These are phyloP conservation scores for Picochlorum sp. DNA, from an alignment of 139 green algal species.

Conservation along the genomic window DNA sequence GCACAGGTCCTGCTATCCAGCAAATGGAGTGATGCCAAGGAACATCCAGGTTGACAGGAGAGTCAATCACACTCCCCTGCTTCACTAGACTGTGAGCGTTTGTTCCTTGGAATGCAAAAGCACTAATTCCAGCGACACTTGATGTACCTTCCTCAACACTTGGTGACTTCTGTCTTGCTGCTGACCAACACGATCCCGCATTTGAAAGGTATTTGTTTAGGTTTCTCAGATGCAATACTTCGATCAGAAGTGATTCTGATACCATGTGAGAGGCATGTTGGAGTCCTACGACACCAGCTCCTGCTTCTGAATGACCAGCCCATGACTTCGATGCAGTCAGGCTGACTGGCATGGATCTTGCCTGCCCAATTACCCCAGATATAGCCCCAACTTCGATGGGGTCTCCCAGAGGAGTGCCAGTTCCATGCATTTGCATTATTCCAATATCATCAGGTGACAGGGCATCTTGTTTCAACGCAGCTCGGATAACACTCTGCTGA, in stretches of 20 bases:
- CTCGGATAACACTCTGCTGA: constrained; percentile 39
- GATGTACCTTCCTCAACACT: constrained; percentile 9
- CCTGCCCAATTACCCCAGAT: constrained; percentile 13
- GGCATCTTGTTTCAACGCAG: constrained; percentile 15
- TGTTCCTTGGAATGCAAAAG: constrained; percentile 37
- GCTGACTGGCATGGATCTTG: constrained; percentile 22
- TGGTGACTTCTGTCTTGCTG: background rate
- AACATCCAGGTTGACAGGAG: background rate
- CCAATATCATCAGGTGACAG: background rate
- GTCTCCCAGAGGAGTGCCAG: constrained; percentile 41
- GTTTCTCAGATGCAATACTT: constrained; percentile 45
- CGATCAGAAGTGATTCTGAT: background rate
- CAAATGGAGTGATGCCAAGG: background rate
- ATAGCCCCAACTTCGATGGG: constrained; percentile 37
- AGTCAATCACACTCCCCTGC: background rate
- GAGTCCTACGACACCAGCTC: constrained; percentile 33
- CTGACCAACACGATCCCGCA: constrained; percentile 1
- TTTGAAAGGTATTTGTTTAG: constrained; percentile 44
- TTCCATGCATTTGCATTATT: constrained; percentile 38
- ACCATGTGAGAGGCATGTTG: constrained; percentile 12
- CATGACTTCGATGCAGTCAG: constrained; percentile 40
- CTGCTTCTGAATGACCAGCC: constrained; percentile 38
- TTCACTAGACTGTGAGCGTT: constrained; percentile 26
- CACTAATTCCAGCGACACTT: constrained; percentile 16
- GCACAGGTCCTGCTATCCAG: background rate